Base-by-base conservation (phyloP, 2,329 filamentous ascomycete genomes). In the Aspergillus niger region DNA sequence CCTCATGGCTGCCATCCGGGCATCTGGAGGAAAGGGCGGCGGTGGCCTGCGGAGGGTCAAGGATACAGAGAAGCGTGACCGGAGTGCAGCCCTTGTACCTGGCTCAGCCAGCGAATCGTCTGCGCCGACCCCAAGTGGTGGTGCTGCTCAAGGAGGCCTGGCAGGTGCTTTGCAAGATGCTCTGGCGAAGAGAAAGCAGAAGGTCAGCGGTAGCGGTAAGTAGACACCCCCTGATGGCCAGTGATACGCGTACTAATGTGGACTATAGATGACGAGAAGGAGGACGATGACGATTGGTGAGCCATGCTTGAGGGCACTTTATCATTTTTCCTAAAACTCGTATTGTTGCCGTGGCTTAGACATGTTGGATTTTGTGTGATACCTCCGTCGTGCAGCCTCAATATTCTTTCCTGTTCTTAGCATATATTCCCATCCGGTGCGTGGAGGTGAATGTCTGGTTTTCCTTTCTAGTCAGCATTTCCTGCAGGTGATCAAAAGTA, bases 191-290 rank as follows among this genome's bases (percentile, higher is more conserved):
- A 85, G 94, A 76, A 97, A 97, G 82, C 87, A 92, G 77, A 97
- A 96, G 83, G 94, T 97, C 74, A 91, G 91, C 79, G 89, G 91
- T 75, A 96, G 91, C 83, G 94, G 94, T 97, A 86, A 87, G 91
- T 89, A 13, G 55, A 55, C 8, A 54, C 57, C 59, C 32, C 6
- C 38, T 30, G 22, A 3, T 15, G 5, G 28, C 22, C 30, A 24
- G 30, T 48, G 5, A 11, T 24, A 55, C 24, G 55, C 32, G 36
- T 63, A 59, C 69, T 75, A 73, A 73, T 69, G 56, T 11, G 28
- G n/a, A 52, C 38, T 57, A 49, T 59, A 80, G 78, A 80, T 71
- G 78, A 80, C 56, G 78, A 80, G 61, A 79, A 78, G 60, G 77
- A 79, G 28, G 75, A 79, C 36, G 77, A 80, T 60, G 77, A 80